phyloP scores from a whole-genome alignment of 2,329 filamentous ascomycete genomes.

The Thielaviopsis musarum region DNA sequence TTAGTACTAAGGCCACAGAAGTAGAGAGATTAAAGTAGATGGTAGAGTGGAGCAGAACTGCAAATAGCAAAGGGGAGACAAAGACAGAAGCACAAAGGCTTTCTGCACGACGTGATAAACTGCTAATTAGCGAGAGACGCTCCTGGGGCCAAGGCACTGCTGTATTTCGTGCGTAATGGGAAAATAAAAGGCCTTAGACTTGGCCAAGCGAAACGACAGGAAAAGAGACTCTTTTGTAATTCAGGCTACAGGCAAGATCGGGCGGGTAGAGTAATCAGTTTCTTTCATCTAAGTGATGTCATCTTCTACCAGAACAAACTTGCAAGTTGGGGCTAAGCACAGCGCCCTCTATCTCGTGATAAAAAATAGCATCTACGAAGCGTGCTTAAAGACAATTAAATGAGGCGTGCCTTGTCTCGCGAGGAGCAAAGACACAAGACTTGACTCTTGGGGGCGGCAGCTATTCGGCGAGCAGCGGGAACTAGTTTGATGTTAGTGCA shows the following conservation, averaged over 20 bases:
- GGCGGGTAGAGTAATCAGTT: background rate
- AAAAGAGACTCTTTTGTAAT: background rate
- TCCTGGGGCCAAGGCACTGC: background rate
- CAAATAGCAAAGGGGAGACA: background rate
- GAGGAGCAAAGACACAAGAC: background rate
- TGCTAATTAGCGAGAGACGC: background rate
- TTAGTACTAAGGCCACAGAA: background rate
- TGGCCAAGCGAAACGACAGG: background rate
- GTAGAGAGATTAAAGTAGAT: background rate
- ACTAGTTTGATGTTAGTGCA: background rate
- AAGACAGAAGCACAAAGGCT: background rate
- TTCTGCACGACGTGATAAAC: background rate
- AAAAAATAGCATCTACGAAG: background rate
- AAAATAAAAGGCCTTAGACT: background rate
- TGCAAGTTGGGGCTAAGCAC: too few relatives aligned
- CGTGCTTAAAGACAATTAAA: background rate
- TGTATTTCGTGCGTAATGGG: background rate
- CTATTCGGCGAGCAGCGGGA: background rate
- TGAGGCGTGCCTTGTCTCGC: background rate
- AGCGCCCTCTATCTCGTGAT: too few relatives aligned
- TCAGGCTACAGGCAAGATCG: background rate
- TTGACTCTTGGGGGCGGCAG: background rate
- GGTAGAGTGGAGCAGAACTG: background rate
- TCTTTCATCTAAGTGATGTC: background rate
- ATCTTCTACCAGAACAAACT: background rate